These are phyloP conservation scores for Xeromyces bisporus DNA, from an alignment of 495 filamentous ascomycete species.

Conservation along the genomic window DNA sequence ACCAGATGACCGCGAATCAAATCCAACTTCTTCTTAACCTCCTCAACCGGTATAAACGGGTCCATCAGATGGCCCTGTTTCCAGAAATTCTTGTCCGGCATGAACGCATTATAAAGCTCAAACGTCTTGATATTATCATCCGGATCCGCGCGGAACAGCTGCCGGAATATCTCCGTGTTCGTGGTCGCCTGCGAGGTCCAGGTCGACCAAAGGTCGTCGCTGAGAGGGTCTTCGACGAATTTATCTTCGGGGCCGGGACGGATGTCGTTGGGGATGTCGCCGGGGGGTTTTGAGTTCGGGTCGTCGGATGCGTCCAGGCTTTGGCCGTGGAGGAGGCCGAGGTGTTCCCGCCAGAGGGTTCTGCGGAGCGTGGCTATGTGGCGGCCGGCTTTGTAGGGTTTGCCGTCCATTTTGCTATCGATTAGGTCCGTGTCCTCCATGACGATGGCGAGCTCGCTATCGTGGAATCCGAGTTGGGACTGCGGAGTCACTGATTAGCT, in stretches of 20 bases:
- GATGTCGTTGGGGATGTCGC: constrained; percentile 43
- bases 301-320: constrained; percentile 43
- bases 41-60: constrained; percentile 39
- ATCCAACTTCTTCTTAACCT: constrained; percentile 47
- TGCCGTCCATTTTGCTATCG: constrained; percentile 49
- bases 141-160: constrained; percentile 68
- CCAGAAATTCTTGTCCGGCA: constrained; percentile 39
- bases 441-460: constrained; percentile 62
- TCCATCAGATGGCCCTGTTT: constrained; percentile 63
- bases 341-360: constrained; percentile 75
- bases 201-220: constrained; percentile 52
- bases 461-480: constrained; percentile 62
- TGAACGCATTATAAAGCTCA: constrained; percentile 55
- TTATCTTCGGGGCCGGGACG: constrained; percentile 41
- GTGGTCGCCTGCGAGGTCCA: constrained; percentile 51
- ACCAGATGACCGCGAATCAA: constrained; percentile 62
- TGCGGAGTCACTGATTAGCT: constrained; percentile 3
- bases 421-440: constrained; percentile 55
- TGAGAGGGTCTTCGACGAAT: constrained; percentile 56
- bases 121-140: constrained; percentile 65
- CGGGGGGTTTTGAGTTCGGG: constrained; percentile 58
- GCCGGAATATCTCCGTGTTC: constrained; percentile 56
- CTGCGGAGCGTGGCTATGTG: constrained; percentile 60
- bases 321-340: constrained; percentile 55
- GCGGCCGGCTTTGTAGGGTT: constrained; percentile 45